Conservation (phyloP, 257 asterid genomes). For the Plantago major region DNA sequence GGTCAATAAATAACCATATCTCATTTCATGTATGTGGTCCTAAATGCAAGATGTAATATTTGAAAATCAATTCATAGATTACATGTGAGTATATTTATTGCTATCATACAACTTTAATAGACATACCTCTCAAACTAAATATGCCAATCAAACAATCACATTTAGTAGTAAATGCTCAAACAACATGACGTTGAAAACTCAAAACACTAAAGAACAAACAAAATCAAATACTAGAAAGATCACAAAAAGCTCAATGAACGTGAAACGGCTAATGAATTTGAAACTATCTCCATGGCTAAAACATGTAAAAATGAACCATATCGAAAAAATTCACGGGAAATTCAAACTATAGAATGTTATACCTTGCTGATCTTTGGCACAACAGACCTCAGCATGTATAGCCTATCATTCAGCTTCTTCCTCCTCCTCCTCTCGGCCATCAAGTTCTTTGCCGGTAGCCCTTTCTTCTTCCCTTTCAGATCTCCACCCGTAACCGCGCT, state of each 20-base stretch:
- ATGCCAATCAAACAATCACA: conserved; percentile 31
- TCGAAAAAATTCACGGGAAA: conserved; percentile 34
- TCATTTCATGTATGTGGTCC: conserved; percentile 43
- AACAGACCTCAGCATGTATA: conserved; percentile 88
- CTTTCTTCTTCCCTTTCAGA: conserved; percentile 70
- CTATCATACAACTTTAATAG: conserved; percentile 48
- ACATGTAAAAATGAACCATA: conserved; percentile 19
- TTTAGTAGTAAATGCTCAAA: conserved; percentile 28
- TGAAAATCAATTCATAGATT: conserved; percentile 54
- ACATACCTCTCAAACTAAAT: conserved; percentile 36
- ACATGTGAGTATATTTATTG: conserved; percentile 90
- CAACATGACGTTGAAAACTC: conserved; percentile 17
- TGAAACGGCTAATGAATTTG: conserved; percentile 13
- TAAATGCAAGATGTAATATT: conserved; percentile 33
- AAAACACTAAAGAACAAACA: neutral
- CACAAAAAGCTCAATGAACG: conserved; percentile 15
- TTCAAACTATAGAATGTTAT: conserved; percentile 17
- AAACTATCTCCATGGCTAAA: conserved; percentile 24
- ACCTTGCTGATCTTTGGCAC: conserved; percentile 99
- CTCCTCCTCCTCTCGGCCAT: conserved; percentile 96
- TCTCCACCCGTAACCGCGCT: conserved; percentile 46
- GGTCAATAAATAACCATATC: conserved; percentile 20
- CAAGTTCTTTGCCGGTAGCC: conserved; percentile 89
- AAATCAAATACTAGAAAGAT: neutral
- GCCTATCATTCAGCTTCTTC: conserved; percentile 96